Base-by-base conservation (phyloP, 768 basidiomycete species). In the Boletus subcaerulescens region DNA sequence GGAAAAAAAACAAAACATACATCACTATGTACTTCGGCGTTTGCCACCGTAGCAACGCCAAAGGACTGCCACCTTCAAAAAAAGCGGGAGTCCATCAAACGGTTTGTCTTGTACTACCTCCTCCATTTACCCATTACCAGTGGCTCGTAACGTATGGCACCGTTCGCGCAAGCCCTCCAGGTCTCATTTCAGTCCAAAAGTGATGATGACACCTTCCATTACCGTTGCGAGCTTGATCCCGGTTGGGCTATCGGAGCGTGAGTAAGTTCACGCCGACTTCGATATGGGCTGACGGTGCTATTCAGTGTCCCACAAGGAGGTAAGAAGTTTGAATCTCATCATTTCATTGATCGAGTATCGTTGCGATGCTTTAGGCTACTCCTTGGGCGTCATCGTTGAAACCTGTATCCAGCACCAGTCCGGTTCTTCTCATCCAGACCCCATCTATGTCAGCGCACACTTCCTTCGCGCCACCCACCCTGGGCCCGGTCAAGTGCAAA, bases 361-460 rank as follows among this genome's bases (percentile, higher is more conserved):
- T 44, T 15, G 38, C 14, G 49, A 41, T 12, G 3, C 22, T 18
- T 10, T 51, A 88, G 86, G 86, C 22, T 87, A 85, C 61, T 69
- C 81, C 17, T 72, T 87, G 15, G 82, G 79, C 1, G 67, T 82
- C 41, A 67, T 83, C 18, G 54, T 87, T 0, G 75, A 86, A 36
- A 77, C 85, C 18, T 82, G 80, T 53, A 73, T 82, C 9, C 71
- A 75, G 47, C 67, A 79, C 52, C 85, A 87, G 65, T 68, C 74
- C 1, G 54, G 64, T 3, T 77, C 80, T 10, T 22, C 60, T 13
- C 84, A 85, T 64, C 68, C 61, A 17, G 85, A 87, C 58, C 81
- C 81, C 17, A 71, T 87, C 42, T 80, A 87, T 64, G 67, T 85
- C 46, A 83, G 80, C 15, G 81, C 82, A 4, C 81, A 87, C 60